phyloP scores from a whole-genome alignment of 1,284 basidiomycete species.

The Pseudozyma tsukubaensis region DNA sequence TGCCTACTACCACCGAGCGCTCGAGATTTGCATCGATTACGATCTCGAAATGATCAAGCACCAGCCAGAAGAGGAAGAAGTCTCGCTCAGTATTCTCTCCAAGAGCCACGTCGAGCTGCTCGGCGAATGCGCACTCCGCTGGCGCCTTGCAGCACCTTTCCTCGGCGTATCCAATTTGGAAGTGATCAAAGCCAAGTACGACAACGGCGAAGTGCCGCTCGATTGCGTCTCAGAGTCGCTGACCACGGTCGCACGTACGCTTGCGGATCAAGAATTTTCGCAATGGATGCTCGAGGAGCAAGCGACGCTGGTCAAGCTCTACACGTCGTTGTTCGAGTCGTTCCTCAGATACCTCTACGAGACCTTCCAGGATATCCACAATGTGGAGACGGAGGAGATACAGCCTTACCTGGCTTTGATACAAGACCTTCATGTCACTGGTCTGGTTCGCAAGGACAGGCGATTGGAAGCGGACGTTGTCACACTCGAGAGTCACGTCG shows the following conservation, averaged over 20 bases:
- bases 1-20: constrained; percentile 83
- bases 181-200: constrained; percentile 86
- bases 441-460: constrained; percentile 59
- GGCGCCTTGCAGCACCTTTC: constrained; percentile 86
- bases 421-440: constrained; percentile 66
- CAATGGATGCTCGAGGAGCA: constrained; percentile 86
- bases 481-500: constrained; percentile 62
- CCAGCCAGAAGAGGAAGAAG: constrained; percentile 93
- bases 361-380: constrained; percentile 75
- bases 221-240: constrained; percentile 90
- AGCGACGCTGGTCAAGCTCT: constrained; percentile 69
- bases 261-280: constrained; percentile 74
- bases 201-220: constrained; percentile 88
- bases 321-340: constrained; percentile 78
- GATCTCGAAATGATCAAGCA: constrained; percentile 91
- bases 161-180: constrained; percentile 85
- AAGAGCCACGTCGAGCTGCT: constrained; percentile 82
- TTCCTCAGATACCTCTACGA: constrained; percentile 88
- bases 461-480: constrained; percentile 42
- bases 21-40: constrained; percentile 83
- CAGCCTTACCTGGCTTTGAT: constrained; percentile 53
- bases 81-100: constrained; percentile 92
- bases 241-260: constrained; percentile 77
- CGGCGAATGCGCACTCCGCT: constrained; percentile 85
- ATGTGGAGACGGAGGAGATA: constrained; percentile 57